Percentiles rank a stretch among this genome's conserved stretches.
phyloP scores from a whole-genome alignment of 345 rosid species.

The Xanthoceras sorbifolium region DNA sequence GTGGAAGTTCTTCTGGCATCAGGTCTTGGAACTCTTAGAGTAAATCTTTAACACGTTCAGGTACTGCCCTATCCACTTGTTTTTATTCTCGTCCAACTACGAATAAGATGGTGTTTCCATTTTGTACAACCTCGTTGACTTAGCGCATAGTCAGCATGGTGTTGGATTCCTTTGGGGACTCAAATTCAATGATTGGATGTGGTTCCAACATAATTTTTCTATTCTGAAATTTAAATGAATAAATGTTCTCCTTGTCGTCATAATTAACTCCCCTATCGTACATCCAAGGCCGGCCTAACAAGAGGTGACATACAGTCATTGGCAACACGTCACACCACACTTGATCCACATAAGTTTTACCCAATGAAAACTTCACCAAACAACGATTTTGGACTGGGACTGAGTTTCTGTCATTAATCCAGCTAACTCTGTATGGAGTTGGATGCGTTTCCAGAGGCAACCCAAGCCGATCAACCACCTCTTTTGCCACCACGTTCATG shows the following conservation, averaged over 20 bases:
- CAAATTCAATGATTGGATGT: too few relatives aligned
- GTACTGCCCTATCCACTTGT: not conserved
- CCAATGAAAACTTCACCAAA: not conserved
- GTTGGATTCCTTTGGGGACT: not conserved
- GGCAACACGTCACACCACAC: conserved; percentile 3
- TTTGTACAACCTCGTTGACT: not conserved
- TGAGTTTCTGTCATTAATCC: not conserved
- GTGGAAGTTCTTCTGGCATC: not conserved
- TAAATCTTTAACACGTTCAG: too few relatives aligned
- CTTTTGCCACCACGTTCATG: not conserved
- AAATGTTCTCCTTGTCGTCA: not conserved
- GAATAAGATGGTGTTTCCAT: not conserved
- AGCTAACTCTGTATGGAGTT: not conserved
- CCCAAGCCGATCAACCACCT: not conserved
- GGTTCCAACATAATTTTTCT: too few relatives aligned
- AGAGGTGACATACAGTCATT: not conserved
- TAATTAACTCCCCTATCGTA: not conserved
- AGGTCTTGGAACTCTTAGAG: not conserved
- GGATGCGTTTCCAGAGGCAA: not conserved
- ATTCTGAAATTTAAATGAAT: not conserved
- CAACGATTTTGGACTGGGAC: not conserved
- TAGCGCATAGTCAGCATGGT: not conserved
- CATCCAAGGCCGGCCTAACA: not conserved
- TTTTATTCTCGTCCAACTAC: not conserved
- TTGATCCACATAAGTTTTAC: not conserved